Evolutionary conservation across 2,329 filamentous ascomycete genomes (phyloP).

Genomic region (Fusarium staphyleae): DNA sequence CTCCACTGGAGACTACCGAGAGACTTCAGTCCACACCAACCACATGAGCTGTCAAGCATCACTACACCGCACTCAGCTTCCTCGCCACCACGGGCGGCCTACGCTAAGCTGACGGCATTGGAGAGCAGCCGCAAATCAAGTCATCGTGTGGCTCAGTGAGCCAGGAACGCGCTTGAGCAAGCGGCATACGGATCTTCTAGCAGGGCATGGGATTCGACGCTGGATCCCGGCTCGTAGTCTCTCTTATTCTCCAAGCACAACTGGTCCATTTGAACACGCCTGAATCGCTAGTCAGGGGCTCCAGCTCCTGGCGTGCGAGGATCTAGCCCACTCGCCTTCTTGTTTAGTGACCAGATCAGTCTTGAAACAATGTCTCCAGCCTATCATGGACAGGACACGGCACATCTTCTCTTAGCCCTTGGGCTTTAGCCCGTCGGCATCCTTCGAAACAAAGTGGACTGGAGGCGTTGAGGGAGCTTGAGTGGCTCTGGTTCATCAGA

Average conservation of each 20-base stretch:
- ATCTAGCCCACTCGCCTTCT: slow-evolving; percentile 34
- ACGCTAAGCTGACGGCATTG: slow-evolving; percentile 35
- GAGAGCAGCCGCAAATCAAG: slow-evolving; percentile 18
- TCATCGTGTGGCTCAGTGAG: slow-evolving; percentile 17
- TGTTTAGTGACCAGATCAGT: slow-evolving; percentile 37
- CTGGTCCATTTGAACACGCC: slow-evolving; percentile 21
- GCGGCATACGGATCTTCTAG: slow-evolving; percentile 20
- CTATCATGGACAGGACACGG: slow-evolving; percentile 42
- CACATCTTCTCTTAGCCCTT: slow-evolving; percentile 35
- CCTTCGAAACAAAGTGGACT: slow-evolving; percentile 49
- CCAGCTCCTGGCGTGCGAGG: slow-evolving; percentile 30
- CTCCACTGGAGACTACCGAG: slow-evolving; percentile 23
- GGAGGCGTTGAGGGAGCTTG: slow-evolving; percentile 27
- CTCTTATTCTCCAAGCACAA: slow-evolving; percentile 9
- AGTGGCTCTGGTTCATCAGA: slow-evolving; percentile 34
- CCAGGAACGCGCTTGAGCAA: slow-evolving; percentile 17
- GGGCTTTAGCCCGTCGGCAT: slow-evolving; percentile 46
- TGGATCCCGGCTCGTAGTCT: slow-evolving; percentile 6
- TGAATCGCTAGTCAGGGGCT: slow-evolving; percentile 39
- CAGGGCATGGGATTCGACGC: slow-evolving; percentile 29
- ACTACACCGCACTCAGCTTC: slow-evolving; percentile 31
- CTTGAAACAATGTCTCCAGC: slow-evolving; percentile 42
- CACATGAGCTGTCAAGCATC: slow-evolving; percentile 22
- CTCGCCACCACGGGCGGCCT: slow-evolving; percentile 40
- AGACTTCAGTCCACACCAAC: slow-evolving; percentile 29